Evolutionary conservation across 192 early-diverging fungal genomes (phyloP), one percentile per base, ranked within the genome.

Genomic region (Gaertneriomyces semiglobifer): DNA sequence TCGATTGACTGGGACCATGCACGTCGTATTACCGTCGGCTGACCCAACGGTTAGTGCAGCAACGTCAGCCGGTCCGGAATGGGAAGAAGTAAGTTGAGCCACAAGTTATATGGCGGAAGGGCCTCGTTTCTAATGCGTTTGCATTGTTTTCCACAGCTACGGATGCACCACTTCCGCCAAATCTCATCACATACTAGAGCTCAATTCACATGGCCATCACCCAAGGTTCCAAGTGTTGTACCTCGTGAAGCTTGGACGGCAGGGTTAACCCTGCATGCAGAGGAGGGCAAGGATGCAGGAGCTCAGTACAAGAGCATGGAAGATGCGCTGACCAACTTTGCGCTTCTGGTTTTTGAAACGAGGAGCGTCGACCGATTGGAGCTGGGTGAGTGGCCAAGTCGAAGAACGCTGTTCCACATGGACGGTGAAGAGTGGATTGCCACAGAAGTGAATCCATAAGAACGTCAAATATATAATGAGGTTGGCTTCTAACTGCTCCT

Each of bases 311-410:
- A 53, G 6, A 16, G n/a, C 25, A 20, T 55, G 54, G 16, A 18
- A 2, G 51, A 16, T n/a, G 63, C 63, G 19, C 51, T 65, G 14
- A 25, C 5, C 5, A 65, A 65, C 40, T 65, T 65, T 55, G 53
- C 51, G 6, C 20, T 65, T 19, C 53, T 65, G 20, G 51, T 65
- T n/a, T 65, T 65, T 43, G 52, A 65, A 38, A 52, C 54, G 16
- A 12, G 12, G 7, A 41, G 42, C 18, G 50, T 43, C 6, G 63
- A 65, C 40, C 63, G 53, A n/a, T 41, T 65, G 20, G 63, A 65
- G 44, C 41, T 65, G 20, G 54, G 25, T 8, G 20, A 16, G 63
- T 52, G 54, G 25, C 63, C 63, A 7, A 55, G 54, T 65, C 60
- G 20, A 52, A 65, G 63, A 44, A 7, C n/a, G 44, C n/a, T 52